phyloP scores from a whole-genome alignment of 768 basidiomycete genomes.

The Pleurotus salmoneostramineus region DNA sequence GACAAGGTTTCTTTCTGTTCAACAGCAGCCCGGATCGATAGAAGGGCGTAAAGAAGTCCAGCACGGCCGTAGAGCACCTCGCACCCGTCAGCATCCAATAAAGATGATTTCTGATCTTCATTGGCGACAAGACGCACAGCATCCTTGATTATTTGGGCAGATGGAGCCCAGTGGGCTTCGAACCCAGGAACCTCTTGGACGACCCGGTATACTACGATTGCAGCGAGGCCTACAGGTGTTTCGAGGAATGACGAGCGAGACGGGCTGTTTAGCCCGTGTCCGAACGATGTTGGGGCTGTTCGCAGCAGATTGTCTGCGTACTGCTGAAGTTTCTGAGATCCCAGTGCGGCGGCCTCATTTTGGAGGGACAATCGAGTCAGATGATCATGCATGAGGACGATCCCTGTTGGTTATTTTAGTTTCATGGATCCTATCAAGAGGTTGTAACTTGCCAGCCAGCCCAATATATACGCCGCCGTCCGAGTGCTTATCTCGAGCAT shows the following conservation, averaged over 20 bases:
- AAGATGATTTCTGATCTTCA: conserved; percentile 15
- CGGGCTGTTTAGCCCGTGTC: conserved; percentile 12
- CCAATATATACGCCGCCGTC: conserved; percentile 25
- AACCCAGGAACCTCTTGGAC: conserved; percentile 12
- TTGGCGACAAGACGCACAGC: conserved; percentile 17
- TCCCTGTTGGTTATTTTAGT: conserved; percentile 7
- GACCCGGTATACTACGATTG: conserved; percentile 28
- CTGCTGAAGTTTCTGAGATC: conserved; percentile 2
- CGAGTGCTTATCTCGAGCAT: conserved; percentile 10
- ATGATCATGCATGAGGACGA: conserved; percentile 1
- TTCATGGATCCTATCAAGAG: conserved; percentile 13
- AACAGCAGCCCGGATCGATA: conserved; percentile 33
- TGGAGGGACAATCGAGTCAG: not conserved
- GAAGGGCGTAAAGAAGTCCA: conserved; percentile 49
- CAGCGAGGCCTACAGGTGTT: conserved; percentile 33
- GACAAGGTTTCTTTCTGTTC: conserved; percentile 12
- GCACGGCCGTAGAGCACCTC: conserved; percentile 60
- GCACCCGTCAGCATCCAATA: conserved; percentile 40
- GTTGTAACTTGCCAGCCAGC: conserved; percentile 15
- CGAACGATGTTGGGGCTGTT: not conserved
- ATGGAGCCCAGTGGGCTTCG: conserved; percentile 13
- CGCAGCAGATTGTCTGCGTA: conserved; percentile 10
- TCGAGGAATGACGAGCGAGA: conserved; percentile 34
- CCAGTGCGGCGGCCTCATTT: not conserved
- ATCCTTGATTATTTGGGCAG: conserved; percentile 18